Evolutionary conservation across 2,329 filamentous ascomycete genomes (phyloP), one percentile per base, ranked within the genome.

Genomic region (Stemphylium beticola): DNA sequence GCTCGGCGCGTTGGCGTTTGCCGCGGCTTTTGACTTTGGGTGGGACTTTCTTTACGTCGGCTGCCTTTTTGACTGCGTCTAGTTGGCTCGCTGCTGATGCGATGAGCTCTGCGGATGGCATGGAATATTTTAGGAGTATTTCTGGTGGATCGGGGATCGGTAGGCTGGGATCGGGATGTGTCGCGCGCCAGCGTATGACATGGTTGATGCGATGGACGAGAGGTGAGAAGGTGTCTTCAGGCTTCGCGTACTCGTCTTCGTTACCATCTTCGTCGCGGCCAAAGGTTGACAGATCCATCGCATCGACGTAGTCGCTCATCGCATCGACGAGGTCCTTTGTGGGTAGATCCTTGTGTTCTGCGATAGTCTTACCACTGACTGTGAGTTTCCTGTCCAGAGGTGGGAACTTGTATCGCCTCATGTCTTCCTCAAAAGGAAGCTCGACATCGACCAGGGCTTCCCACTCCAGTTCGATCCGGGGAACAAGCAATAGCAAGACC

Each of bases 271-370:
- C 90, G 65, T 96, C 89, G 40, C 81, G 83, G 9, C 83, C 88
- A 66, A 88, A 86, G 0, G 75, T 81, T 1, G 88, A 89, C 2
- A 99, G 79, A 67, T 97, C 93, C 93, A 99, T 96, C 7, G 85
- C 86, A 72, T 98, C 92, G 7, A 99, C 92, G 64, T 93, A 98
- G 60, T 91, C 86, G 72, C 87, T 89, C 93, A 99, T 98, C 1
- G 92, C 89, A 43, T 88, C 79, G 49, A 85, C 83, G 20, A 99
- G 81, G 29, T 90, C 85, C 2, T 90, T 82, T 9, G 81, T 87
- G 0, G 95, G 95, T 2, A 99, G 80, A 55, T 96, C 87, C 32
- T 91, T 88, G 67, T 99, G 93, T 65, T 93, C 87, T 10, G 85
- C 90, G 43, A 97, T 79, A 8, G 85, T 83, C 60, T 91, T 90